phyloP scores from a whole-genome alignment of 2,329 filamentous ascomycete species.

The Epichloe hybrida region DNA sequence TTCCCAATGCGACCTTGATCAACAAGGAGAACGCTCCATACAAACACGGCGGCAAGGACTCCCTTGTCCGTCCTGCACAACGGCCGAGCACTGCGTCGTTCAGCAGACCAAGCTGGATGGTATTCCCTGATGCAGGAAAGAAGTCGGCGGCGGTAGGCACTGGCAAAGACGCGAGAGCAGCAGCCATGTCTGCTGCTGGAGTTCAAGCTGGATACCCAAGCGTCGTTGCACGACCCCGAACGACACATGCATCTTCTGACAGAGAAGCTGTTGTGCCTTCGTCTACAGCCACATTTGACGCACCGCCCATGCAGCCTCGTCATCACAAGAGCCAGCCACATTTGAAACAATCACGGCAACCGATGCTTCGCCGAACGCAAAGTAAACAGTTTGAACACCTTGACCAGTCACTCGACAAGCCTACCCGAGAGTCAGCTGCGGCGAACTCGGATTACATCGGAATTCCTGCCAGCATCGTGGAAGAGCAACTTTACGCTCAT shows the following conservation, averaged over 20 bases:
- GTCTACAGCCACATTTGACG: conserved; percentile 9
- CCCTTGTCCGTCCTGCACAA: conserved; percentile 25
- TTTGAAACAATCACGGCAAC: conserved; percentile 29
- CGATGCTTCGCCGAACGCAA: conserved; percentile 28
- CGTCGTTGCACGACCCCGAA: conserved; percentile 1
- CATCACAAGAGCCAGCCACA: conserved; percentile 42
- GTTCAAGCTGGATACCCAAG: neutral
- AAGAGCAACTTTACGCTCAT: conserved; percentile 10
- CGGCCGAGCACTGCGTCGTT: conserved; percentile 8
- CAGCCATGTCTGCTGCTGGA: conserved; percentile 2
- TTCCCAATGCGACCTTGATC: conserved; percentile 13
- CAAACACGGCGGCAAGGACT: conserved; percentile 16
- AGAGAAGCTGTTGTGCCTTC: conserved; percentile 1
- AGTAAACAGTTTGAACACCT: conserved; percentile 26
- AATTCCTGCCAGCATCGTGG: conserved; percentile 5
- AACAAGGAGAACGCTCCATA: conserved; percentile 32
- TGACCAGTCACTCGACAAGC: conserved; percentile 6
- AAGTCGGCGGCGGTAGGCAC: conserved; percentile 10
- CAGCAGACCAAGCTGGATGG: neutral
- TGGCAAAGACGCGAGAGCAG: conserved; percentile 3
- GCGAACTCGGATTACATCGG: conserved; percentile 5
- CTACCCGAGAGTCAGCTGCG: neutral
- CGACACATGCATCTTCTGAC: conserved; percentile 2
- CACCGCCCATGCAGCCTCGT: conserved; percentile 24
- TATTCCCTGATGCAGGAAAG: conserved; percentile 8